Conservation (phyloP, 2,329 filamentous ascomycete genomes). For the Paramyrothecium sp. region DNA sequence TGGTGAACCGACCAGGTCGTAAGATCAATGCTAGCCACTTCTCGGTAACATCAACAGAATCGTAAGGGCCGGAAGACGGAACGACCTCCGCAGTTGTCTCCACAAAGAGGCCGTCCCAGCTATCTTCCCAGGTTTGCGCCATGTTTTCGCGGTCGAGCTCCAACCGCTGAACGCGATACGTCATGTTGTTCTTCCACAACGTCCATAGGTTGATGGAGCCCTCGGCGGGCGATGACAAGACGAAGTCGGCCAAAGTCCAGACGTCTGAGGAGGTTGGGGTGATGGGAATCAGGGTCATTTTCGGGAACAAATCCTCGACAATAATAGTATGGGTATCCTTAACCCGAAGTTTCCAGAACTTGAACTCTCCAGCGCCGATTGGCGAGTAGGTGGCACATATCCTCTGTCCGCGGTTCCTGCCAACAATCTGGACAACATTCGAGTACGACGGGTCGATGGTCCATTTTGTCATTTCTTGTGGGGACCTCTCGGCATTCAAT, state of each 20-base stretch:
- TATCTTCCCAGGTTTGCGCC: slow-evolving; percentile 58
- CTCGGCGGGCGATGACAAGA: slow-evolving; percentile 55
- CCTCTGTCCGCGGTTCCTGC: slow-evolving; percentile 49
- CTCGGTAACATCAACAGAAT: slow-evolving; percentile 70
- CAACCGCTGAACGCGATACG: slow-evolving; percentile 71
- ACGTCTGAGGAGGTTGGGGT: slow-evolving; percentile 70
- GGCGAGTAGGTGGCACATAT: slow-evolving; percentile 83
- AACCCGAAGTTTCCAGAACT: slow-evolving; percentile 79
- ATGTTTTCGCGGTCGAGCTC: slow-evolving; percentile 69
- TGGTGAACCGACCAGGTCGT: slow-evolving; percentile 78
- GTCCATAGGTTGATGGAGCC: slow-evolving; percentile 67
- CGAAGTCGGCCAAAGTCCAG: slow-evolving; percentile 79
- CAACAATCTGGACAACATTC: slow-evolving; percentile 73
- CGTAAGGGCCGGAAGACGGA: slow-evolving; percentile 59
- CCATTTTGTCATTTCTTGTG: slow-evolving; percentile 70
- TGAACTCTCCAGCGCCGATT: slow-evolving; percentile 84
- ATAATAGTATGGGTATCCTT: slow-evolving; percentile 62
- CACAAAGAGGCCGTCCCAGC: slow-evolving; percentile 69
- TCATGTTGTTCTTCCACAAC: slow-evolving; percentile 81
- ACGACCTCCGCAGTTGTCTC: slow-evolving; percentile 55
- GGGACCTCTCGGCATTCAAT: slow-evolving; percentile 63
- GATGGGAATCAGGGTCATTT: slow-evolving; percentile 59
- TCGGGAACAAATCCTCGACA: slow-evolving; percentile 70
- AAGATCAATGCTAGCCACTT: slow-evolving; percentile 86
- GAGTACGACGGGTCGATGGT: slow-evolving; percentile 76